Base-by-base conservation (phyloP, 768 basidiomycete species). In the Lentinula aciculospora region DNA sequence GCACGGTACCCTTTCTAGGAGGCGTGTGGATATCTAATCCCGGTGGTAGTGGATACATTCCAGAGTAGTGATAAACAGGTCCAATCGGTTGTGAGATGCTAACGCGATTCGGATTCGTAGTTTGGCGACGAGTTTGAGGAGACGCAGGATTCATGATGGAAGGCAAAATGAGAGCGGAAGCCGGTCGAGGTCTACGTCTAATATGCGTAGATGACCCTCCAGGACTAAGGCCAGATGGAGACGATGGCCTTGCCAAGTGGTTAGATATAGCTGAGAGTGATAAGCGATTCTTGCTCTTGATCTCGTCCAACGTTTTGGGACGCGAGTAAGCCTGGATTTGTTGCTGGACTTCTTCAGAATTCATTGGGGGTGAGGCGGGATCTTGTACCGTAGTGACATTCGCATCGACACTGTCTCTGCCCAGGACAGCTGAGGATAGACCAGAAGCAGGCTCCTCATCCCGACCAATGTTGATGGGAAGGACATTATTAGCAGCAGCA, bases 261-360 rank as follows among this genome's bases (percentile, higher is more conserved):
- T 53, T 53, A 53, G 67, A 59, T 40, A 68, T 50, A 37, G 64
- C 59, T 45, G 73, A 69, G 55, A 75, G 67, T 13, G 75, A 74
- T 45, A 74, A 66, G 32, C 71, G 70, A 39, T 72, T 69, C 58
- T 66, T 73, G 51, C 70, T 69, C 61, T 71, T 72, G 53, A 74
- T 73, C 64, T 74, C 71, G 54, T 68, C 63, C 3, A 72, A 62
- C 7, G 56, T 60, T n/a, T 57, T 60, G 8, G 56, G 56, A 28
- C 60, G 36, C 6, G 56, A 13, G 49, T 40, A 29, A 15, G 39
- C 40, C 44, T 42, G 45, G 13, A 42, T 29, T 29, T 36, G 56
- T 23, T 42, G 34, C n/a, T 46, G 37, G 7, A 53, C 25, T 53
- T 53, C 51, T 9, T 25, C 34, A 2, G 42, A 44, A n/a, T 44